These are phyloP conservation scores for Pelargonium australe DNA, from an alignment of 441 rosid genomes.

Conservation along the genomic window DNA sequence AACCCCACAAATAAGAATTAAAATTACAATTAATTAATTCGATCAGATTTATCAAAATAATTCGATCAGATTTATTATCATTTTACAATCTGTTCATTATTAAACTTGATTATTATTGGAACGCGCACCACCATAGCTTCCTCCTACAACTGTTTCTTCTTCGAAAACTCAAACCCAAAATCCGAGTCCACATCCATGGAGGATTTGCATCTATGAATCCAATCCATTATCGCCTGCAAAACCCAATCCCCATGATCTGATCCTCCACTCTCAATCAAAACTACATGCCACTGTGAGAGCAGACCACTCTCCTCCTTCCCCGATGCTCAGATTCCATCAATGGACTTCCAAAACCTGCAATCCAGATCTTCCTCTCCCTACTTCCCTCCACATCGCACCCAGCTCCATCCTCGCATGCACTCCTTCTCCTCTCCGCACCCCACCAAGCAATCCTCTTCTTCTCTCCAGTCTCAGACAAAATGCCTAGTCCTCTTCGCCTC, in stretches of 20 bases:
- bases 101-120: too few species aligned
- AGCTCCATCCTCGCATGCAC: constrained; percentile 48
- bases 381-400: constrained; percentile 49
- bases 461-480: constrained; percentile 16
- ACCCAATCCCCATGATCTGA: neutral
- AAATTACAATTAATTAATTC: too few species aligned
- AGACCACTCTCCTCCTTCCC: neutral
- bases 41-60: too few species aligned
- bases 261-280: neutral
- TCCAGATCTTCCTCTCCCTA: constrained; percentile 25
- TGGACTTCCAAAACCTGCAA: constrained; percentile 32
- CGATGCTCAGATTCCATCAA: constrained; percentile 8
- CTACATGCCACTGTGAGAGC: neutral
- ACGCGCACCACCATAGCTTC: too few species aligned
- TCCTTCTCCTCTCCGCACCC: constrained; percentile 17
- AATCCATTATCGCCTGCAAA: too few species aligned
- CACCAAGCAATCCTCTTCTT: neutral
- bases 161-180: too few species aligned
- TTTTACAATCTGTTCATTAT: too few species aligned
- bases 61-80: too few species aligned
- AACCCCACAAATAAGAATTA: too few species aligned
- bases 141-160: too few species aligned
- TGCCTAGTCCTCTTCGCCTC: constrained; percentile 22
- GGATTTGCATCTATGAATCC: too few species aligned
- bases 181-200: too few species aligned